phyloP scores from a whole-genome alignment of 495 filamentous ascomycete species.

The Podospora bellae-mahoneyi region DNA sequence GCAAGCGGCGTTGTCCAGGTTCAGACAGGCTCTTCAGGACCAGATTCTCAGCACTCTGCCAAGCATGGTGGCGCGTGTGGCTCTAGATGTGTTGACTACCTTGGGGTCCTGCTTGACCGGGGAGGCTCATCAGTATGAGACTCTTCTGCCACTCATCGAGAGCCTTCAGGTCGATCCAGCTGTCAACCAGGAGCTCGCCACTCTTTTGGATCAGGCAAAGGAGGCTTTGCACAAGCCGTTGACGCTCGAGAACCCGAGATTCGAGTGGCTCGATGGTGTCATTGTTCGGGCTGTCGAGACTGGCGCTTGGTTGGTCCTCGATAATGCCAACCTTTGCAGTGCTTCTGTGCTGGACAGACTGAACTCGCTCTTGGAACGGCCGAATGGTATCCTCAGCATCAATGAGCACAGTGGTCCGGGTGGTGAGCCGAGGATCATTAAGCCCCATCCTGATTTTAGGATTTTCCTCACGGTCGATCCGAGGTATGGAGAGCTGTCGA shows the following conservation, averaged over 20 bases:
- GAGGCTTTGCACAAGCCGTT: conserved; percentile 43
- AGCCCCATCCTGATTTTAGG: conserved; percentile 81
- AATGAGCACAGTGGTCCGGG: conserved; percentile 84
- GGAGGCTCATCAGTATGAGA: conserved; percentile 30
- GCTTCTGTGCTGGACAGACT: conserved; percentile 90
- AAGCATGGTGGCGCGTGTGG: conserved; percentile 39
- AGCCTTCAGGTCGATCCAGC: conserved; percentile 27
- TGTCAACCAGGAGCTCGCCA: conserved; percentile 27
- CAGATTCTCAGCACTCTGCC: conserved; percentile 52
- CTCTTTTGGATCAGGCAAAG: conserved; percentile 31
- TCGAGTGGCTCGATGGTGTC: conserved; percentile 94
- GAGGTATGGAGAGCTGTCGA: conserved; percentile 85
- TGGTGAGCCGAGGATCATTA: conserved; percentile 75
- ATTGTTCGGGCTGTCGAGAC: conserved; percentile 81
- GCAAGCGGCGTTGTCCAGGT: conserved; percentile 51
- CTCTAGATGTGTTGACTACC: conserved; percentile 41
- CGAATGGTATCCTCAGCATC: conserved; percentile 79
- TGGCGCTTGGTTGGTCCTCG: conserved; percentile 89
- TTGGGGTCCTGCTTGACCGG: conserved; percentile 33
- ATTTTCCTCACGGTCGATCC: conserved; percentile 95
- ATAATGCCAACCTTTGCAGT: conserved; percentile 95
- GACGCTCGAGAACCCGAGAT: conserved; percentile 65
- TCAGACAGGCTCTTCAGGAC: conserved; percentile 53
- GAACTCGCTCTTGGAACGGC: conserved; percentile 85
- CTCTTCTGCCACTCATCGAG: conserved; percentile 34